Percentiles rank a stretch among this genome's conserved stretches.
These are phyloP conservation scores for Cystobasidium ongulense DNA, from an alignment of 768 basidiomycete genomes.

Conservation along the genomic window DNA sequence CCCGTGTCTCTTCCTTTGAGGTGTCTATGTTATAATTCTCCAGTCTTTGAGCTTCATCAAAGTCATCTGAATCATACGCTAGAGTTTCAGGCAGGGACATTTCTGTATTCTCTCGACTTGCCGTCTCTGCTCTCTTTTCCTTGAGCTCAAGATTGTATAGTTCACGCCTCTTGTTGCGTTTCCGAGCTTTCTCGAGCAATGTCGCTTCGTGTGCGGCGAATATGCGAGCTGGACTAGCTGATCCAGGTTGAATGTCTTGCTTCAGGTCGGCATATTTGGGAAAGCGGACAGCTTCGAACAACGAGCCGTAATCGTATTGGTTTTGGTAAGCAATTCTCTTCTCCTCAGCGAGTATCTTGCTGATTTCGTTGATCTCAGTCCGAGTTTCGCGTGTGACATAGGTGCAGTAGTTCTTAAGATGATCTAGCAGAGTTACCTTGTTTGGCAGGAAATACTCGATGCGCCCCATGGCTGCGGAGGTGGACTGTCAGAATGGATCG, in stretches of 20 bases:
- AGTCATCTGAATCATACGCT: not conserved
- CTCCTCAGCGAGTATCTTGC: not conserved
- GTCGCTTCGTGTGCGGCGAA: constrained; percentile 8
- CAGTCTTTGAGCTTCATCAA: not conserved
- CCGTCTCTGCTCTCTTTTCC: not conserved
- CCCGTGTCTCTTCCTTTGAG: not conserved
- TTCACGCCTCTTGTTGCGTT: not conserved
- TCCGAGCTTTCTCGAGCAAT: not conserved
- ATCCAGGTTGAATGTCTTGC: not conserved
- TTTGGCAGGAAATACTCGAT: constrained; percentile 10
- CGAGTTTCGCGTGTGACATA: not conserved
- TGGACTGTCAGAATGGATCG: not conserved
- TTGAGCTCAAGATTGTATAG: not conserved
- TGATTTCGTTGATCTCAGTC: not conserved
- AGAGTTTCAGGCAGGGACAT: not conserved
- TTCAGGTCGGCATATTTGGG: not conserved
- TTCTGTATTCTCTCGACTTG: not conserved
- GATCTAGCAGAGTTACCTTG: not conserved
- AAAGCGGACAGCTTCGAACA: not conserved
- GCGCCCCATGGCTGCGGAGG: not conserved
- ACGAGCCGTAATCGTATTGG: constrained; percentile 14
- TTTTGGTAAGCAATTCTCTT: not conserved
- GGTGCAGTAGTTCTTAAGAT: not conserved
- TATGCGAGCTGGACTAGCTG: constrained; percentile 19
- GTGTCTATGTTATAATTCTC: not conserved